phyloP scores from a whole-genome alignment of 2,329 filamentous ascomycete species.

The Microsporum canis region DNA sequence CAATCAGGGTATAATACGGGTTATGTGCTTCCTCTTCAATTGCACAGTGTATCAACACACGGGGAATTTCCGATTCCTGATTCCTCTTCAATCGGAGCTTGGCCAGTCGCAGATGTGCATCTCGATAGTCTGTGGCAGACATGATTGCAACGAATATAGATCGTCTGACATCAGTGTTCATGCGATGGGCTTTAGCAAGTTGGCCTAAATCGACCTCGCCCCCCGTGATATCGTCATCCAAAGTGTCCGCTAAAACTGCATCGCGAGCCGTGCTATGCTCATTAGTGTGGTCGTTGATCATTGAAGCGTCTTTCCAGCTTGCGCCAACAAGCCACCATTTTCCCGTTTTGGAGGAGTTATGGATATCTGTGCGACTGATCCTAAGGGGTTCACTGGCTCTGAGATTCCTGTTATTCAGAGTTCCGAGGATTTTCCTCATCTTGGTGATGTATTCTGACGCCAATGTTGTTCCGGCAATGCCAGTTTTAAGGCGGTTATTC shows the following conservation, averaged over 20 bases:
- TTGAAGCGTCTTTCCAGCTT: conserved; percentile 54
- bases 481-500: conserved; percentile 79
- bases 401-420: conserved; percentile 52
- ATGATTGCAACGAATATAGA: conserved; percentile 92
- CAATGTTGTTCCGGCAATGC: conserved; percentile 57
- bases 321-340: conserved; percentile 99
- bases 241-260: conserved; percentile 8
- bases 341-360: conserved; percentile 70
- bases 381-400: conserved; percentile 72
- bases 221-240: conserved; percentile 34
- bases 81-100: conserved; percentile 78
- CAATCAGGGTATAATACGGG: conserved; percentile 83
- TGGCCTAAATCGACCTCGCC: conserved; percentile 52
- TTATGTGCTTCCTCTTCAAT: conserved; percentile 79
- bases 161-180: conserved; percentile 75
- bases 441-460: conserved; percentile 70
- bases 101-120: conserved; percentile 66
- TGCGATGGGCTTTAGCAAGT: conserved; percentile 68
- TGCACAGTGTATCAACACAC: conserved; percentile 76
- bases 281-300: conserved; percentile 13
- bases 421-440: conserved; percentile 79
- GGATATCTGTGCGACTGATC: conserved; percentile 70
- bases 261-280: conserved; percentile 18
- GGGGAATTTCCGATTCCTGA: conserved; percentile 75
- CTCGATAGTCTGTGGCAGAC: conserved; percentile 70